These are phyloP conservation scores for Vicia villosa DNA, from an alignment of 306 rosid genomes.

Conservation along the genomic window DNA sequence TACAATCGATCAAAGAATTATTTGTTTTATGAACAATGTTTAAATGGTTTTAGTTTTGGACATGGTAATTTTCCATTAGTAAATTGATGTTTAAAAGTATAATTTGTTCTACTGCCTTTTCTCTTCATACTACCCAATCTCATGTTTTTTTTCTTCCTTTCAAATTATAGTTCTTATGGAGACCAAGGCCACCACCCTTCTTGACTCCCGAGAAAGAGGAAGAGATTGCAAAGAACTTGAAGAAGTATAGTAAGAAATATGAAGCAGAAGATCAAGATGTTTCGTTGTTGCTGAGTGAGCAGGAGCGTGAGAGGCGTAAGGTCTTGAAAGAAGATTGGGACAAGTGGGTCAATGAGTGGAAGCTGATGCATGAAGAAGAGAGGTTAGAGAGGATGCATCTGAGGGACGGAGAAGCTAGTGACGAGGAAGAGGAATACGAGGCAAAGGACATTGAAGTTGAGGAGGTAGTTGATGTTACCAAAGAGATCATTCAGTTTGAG, in stretches of 20 bases:
- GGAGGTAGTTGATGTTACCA: slow-evolving; percentile 55
- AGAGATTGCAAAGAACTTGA: slow-evolving; percentile 84
- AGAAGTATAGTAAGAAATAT: slow-evolving; percentile 88
- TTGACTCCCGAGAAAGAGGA: slow-evolving; percentile 84
- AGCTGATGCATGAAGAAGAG: slow-evolving; percentile 59
- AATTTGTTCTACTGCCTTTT: neutral
- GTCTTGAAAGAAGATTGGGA: slow-evolving; percentile 88
- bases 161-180: slow-evolving; percentile 70
- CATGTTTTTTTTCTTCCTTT: neutral
- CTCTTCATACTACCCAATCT: neutral
- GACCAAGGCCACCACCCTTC: slow-evolving; percentile 84
- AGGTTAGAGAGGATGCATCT: slow-evolving; percentile 53
- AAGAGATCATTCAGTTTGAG: slow-evolving; percentile 65
- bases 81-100: neutral
- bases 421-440: slow-evolving; percentile 91
- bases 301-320: slow-evolving; percentile 81
- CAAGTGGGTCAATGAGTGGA: slow-evolving; percentile 79
- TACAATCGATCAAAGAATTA: neutral
- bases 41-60: neutral
- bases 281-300: slow-evolving; percentile 73
- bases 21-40: neutral
- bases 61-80: neutral
- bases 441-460: slow-evolving; percentile 89
- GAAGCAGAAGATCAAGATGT: slow-evolving; percentile 95
- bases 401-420: slow-evolving; percentile 89